These are phyloP conservation scores for Talaromyces sp. DNA, from an alignment of 2,329 filamentous ascomycete genomes.

Conservation along the genomic window DNA sequence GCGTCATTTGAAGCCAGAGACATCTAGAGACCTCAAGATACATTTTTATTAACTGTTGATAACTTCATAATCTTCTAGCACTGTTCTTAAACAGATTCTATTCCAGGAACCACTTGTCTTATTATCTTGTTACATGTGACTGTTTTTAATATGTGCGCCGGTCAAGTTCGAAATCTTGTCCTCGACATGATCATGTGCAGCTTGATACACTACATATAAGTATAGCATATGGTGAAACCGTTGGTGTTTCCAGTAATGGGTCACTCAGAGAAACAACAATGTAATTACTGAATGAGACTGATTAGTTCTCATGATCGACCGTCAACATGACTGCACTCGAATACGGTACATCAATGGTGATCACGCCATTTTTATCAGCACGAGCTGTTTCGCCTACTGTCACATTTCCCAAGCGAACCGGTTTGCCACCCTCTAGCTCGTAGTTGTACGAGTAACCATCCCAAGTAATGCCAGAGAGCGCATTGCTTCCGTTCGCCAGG, in stretches of 20 bases:
- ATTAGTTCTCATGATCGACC: not conserved
- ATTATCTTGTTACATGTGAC: not conserved
- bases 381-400: slow-evolving; percentile 3
- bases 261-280: not conserved
- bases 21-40: too few relatives aligned
- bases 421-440: not conserved
- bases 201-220: not conserved
- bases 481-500: slow-evolving; percentile 8
- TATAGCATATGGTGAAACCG: not conserved
- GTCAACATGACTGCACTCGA: slow-evolving; percentile 2
- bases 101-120: not conserved
- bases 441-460: slow-evolving; percentile 11
- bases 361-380: slow-evolving; percentile 1
- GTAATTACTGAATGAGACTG: not conserved
- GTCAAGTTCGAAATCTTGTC: not conserved
- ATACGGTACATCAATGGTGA: slow-evolving; percentile 3
- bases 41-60: too few relatives aligned
- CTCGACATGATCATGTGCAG: not conserved
- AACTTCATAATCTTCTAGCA: too few relatives aligned
- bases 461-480: slow-evolving; percentile 6
- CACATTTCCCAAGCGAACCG: slow-evolving; percentile 6
- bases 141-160: not conserved
- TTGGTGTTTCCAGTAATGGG: not conserved
- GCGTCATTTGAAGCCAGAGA: too few relatives aligned
- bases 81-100: not conserved